Percentiles rank a stretch among this genome's conserved stretches.
Conservation (phyloP, 1,139 yeast species). For the Kluyveromyces sp. region DNA sequence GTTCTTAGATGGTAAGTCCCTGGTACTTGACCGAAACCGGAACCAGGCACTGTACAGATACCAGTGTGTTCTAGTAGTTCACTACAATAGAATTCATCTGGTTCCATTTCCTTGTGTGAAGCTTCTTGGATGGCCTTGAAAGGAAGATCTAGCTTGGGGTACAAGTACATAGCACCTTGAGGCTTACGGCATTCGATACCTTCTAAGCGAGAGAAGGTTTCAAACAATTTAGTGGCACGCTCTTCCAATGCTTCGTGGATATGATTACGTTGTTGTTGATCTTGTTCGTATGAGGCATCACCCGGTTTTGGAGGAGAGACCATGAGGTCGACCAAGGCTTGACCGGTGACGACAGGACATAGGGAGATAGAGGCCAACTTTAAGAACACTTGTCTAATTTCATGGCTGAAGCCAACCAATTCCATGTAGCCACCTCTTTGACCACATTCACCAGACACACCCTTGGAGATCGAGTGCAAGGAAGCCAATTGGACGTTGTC, state of each 20-base stretch:
- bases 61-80: slow-evolving; percentile 83
- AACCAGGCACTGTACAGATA: slow-evolving; percentile 94
- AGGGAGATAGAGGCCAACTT: slow-evolving; percentile 84
- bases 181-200: slow-evolving; percentile 83
- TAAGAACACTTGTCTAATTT: slow-evolving; percentile 60
- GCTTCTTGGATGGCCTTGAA: slow-evolving; percentile 58
- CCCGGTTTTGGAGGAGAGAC: slow-evolving; percentile 81
- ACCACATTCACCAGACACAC: slow-evolving; percentile 97
- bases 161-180: slow-evolving; percentile 95
- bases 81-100: slow-evolving; percentile 85
- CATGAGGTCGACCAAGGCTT: slow-evolving; percentile 87
- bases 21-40: slow-evolving; percentile 88
- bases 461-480: slow-evolving; percentile 91
- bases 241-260: slow-evolving; percentile 55
- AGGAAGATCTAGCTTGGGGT: slow-evolving; percentile 69
- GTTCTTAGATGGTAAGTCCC: slow-evolving; percentile 91
- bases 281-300: slow-evolving; percentile 64
- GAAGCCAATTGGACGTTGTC: slow-evolving; percentile 82
- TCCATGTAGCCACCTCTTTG: slow-evolving; percentile 99
- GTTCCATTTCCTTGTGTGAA: slow-evolving; percentile 42
- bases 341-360: slow-evolving; percentile 93
- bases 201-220: slow-evolving; percentile 67
- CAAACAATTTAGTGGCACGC: slow-evolving; percentile 58
- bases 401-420: slow-evolving; percentile 66
- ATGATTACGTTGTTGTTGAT: slow-evolving; percentile 48